Evolutionary conservation across 495 filamentous ascomycete genomes (phyloP).

Genomic region (Choiromyces venosus): DNA sequence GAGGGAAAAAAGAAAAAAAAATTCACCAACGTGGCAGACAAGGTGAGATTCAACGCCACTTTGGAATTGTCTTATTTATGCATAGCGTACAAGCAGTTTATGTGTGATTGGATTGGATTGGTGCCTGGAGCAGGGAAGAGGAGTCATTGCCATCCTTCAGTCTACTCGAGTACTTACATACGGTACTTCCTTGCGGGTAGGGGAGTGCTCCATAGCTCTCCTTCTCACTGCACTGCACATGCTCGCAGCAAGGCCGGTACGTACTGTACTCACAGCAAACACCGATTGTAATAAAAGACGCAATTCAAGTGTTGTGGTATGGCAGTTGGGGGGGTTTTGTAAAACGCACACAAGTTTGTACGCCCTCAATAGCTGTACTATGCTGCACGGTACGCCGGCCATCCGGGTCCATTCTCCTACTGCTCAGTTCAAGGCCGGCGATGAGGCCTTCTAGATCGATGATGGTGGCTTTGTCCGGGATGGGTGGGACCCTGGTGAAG

Average conservation of each 20-base stretch:
- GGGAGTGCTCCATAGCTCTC: background rate
- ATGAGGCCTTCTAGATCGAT: background rate
- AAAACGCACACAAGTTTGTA: background rate
- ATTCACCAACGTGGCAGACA: background rate
- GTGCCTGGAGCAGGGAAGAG: background rate
- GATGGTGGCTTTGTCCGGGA: background rate
- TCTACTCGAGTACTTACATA: no score
- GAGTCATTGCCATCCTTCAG: background rate
- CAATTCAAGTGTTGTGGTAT: background rate
- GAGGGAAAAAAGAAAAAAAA: background rate
- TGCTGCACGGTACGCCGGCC: background rate
- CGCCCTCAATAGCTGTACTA: background rate
- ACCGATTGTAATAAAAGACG: background rate
- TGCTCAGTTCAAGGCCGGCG: background rate
- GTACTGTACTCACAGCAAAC: background rate
- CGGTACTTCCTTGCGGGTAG: background rate
- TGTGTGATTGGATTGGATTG: background rate
- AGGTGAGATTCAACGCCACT: background rate
- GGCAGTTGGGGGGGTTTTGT: background rate
- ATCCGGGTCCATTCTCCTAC: background rate
- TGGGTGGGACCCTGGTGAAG: background rate
- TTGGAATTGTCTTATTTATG: background rate
- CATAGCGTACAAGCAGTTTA: background rate
- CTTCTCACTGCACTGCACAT: background rate
- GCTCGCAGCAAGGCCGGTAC: no score